A percentile compares a stretch with the other conserved stretches of the same genome.
phyloP scores from a whole-genome alignment of 495 filamentous ascomycete genomes.

The Podospora didyma region DNA sequence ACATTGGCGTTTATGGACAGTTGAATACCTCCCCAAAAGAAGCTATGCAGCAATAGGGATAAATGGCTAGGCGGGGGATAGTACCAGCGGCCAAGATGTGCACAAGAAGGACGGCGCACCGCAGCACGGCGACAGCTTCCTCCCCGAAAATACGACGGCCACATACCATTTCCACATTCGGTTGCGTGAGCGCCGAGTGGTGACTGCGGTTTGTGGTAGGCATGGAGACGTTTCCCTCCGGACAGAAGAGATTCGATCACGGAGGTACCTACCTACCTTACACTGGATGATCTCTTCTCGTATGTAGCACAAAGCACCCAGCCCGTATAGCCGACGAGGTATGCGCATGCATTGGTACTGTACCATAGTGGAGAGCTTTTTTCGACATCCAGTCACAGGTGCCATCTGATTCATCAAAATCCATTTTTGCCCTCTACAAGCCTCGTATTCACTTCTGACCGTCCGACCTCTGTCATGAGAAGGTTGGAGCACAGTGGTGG shows the following conservation, averaged over 20 bases:
- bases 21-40: background rate
- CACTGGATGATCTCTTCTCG: too few relatives aligned
- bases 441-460: slow-evolving; percentile 22
- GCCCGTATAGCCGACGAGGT: background rate
- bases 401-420: slow-evolving; percentile 5
- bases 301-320: too few relatives aligned
- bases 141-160: background rate
- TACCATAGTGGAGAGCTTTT: background rate
- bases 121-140: background rate
- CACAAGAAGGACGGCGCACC: background rate
- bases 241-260: too few relatives aligned
- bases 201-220: too few relatives aligned
- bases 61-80: background rate
- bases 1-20: background rate
- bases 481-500: slow-evolving; percentile 3
- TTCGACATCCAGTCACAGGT: slow-evolving; percentile 4
- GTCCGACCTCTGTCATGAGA: slow-evolving; percentile 3
- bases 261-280: too few relatives aligned
- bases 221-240: too few relatives aligned
- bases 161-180: background rate
- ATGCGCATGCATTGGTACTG: background rate
- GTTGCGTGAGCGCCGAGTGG: background rate
- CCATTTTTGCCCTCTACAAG: background rate
- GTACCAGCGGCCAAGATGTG: background rate
- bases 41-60: background rate